A percentile compares a stretch with the other conserved stretches of the same genome.
Evolutionary conservation across 2,329 filamentous ascomycete species (phyloP).

Genomic region (Albifimbria verrucaria): DNA sequence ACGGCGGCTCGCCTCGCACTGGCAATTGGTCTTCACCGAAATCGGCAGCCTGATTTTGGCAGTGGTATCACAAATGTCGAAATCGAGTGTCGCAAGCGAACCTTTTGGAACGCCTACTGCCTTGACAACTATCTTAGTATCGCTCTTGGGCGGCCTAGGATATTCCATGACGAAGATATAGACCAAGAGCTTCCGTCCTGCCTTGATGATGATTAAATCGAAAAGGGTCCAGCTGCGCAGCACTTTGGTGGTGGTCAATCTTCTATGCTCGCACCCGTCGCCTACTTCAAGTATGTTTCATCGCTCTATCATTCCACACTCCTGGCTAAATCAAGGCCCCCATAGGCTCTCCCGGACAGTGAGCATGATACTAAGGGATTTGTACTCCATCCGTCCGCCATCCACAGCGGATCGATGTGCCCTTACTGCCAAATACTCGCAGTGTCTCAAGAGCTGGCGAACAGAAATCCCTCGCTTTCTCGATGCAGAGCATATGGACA

Average conservation of each 20-base stretch:
- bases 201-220: background rate
- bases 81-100: background rate
- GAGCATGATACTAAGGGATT: slow-evolving; percentile 27
- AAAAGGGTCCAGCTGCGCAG: background rate
- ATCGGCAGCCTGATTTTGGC: background rate
- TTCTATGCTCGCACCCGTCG: background rate
- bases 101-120: slow-evolving; percentile 1
- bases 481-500: slow-evolving; percentile 32
- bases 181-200: background rate
- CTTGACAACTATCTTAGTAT: background rate
- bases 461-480: slow-evolving; percentile 31
- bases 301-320: background rate
- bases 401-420: slow-evolving; percentile 19
- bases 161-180: background rate
- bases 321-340: background rate
- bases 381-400: slow-evolving; percentile 33
- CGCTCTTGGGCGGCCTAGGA: background rate
- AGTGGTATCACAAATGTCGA: background rate
- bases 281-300: background rate
- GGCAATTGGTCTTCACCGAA: background rate
- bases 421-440: slow-evolving; percentile 23
- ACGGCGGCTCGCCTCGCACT: background rate
- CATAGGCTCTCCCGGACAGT: slow-evolving; percentile 31
- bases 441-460: slow-evolving; percentile 31
- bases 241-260: background rate